Conservation (phyloP, 2,329 filamentous ascomycete species). For the Hortaea werneckii region DNA sequence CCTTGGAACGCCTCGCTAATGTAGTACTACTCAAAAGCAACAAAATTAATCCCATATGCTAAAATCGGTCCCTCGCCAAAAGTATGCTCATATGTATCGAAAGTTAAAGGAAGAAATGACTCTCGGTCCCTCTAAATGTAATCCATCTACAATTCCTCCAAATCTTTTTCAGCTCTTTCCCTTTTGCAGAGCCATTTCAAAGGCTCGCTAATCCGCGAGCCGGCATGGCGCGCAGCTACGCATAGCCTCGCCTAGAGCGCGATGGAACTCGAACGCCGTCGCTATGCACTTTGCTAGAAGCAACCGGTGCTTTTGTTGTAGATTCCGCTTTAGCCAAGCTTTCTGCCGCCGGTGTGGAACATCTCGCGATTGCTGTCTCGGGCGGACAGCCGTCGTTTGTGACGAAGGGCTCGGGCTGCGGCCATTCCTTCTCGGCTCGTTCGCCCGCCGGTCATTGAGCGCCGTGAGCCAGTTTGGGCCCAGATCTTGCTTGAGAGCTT, state of each 20-base stretch:
- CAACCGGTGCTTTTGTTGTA: not conserved
- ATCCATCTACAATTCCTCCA: slow-evolving; percentile 1
- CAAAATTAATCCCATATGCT: too few species aligned
- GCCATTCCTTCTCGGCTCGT: slow-evolving; percentile 10
- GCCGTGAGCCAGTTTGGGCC: slow-evolving; percentile 81
- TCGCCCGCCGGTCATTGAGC: slow-evolving; percentile 64
- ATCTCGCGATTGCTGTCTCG: slow-evolving; percentile 16
- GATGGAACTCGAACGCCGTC: not conserved
- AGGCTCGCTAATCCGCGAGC: too few species aligned
- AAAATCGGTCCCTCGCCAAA: too few species aligned
- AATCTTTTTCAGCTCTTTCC: too few species aligned
- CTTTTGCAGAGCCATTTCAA: too few species aligned
- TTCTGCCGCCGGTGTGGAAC: slow-evolving; percentile 21
- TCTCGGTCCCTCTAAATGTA: not conserved
- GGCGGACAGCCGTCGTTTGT: slow-evolving; percentile 13
- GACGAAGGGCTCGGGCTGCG: slow-evolving; percentile 20
- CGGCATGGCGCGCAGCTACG: too few species aligned
- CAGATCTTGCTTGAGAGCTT: slow-evolving; percentile 73
- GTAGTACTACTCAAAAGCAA: too few species aligned
- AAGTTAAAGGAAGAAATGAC: too few species aligned
- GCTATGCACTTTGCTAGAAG: not conserved
- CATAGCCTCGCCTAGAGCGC: too few species aligned
- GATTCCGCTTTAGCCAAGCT: not conserved
- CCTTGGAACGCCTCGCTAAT: slow-evolving; percentile 3
- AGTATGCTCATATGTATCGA: too few species aligned